Conservation (phyloP, 805 yeast genomes). For the Candida lessepsii region DNA sequence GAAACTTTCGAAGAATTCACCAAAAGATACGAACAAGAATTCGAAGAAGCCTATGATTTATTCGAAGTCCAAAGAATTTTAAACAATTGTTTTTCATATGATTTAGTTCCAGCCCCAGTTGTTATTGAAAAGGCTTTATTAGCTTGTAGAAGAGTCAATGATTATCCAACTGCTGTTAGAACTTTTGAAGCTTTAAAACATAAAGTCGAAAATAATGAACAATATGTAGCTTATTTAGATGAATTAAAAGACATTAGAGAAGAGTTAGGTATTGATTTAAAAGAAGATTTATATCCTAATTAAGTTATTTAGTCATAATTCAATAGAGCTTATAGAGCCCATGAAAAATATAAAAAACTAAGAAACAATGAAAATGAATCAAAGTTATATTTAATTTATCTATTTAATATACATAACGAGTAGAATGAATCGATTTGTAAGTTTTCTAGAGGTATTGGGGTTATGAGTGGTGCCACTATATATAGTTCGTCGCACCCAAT, state of each 20-base stretch:
- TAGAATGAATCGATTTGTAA: too few species aligned
- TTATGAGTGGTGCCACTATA: too few species aligned
- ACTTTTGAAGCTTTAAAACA: constrained; percentile 95
- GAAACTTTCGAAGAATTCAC: constrained; percentile 96
- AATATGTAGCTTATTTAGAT: constrained; percentile 93
- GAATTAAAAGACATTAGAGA: constrained; percentile 89
- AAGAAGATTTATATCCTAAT: constrained; percentile 68
- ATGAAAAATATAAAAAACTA: neutral
- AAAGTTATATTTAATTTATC: constrained; percentile 6
- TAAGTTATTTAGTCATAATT: neutral
- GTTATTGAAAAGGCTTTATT: constrained; percentile 93
- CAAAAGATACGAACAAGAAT: constrained; percentile 87
- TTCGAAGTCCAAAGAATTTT: constrained; percentile 74
- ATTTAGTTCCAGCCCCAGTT: constrained; percentile 96
- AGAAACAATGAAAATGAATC: constrained; percentile 5
- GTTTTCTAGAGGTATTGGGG: too few species aligned
- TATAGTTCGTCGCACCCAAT: too few species aligned
- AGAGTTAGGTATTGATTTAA: constrained; percentile 89
- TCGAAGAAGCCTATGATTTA: constrained; percentile 58
- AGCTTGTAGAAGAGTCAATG: constrained; percentile 99
- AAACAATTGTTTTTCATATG: constrained; percentile 97
- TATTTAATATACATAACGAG: constrained; percentile 6
- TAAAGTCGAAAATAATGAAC: constrained; percentile 93
- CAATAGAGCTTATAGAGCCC: too few species aligned
- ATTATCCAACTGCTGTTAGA: constrained; percentile 97